A percentile compares a stretch with the other conserved stretches of the same genome.
Conservation (phyloP, 805 yeast species). For the Torulaspora gathmanii region DNA sequence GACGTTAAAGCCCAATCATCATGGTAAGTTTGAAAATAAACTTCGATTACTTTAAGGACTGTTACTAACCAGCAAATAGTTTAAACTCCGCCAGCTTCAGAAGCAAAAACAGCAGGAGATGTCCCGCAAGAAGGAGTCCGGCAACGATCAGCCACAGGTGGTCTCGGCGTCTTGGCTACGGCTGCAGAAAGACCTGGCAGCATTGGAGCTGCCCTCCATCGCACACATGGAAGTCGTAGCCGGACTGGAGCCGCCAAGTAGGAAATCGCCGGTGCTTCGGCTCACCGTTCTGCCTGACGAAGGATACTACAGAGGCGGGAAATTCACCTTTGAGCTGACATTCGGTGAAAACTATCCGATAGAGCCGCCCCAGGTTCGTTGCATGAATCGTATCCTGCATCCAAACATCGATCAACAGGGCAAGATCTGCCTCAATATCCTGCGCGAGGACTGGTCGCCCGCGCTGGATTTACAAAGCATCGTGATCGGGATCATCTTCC, state of each 20-base stretch:
- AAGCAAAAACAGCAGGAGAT: conserved; percentile 18
- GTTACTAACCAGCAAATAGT: conserved; percentile 12
- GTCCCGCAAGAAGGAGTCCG: background rate
- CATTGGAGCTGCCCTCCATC: conserved; percentile 27
- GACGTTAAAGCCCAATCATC: background rate
- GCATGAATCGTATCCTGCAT: conserved; percentile 72
- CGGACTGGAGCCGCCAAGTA: conserved; percentile 7
- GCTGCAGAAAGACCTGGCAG: conserved; percentile 25
- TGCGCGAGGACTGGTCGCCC: conserved; percentile 96
- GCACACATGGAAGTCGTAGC: conserved; percentile 12
- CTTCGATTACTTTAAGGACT: background rate
- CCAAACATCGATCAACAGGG: conserved; percentile 92
- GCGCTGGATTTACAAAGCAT: conserved; percentile 77
- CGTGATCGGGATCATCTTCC: conserved; percentile 75
- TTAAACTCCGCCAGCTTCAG: conserved; percentile 29
- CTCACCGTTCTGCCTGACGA: conserved; percentile 28
- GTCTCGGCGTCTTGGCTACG: conserved; percentile 11
- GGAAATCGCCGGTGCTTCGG: conserved; percentile 16
- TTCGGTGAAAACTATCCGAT: conserved; percentile 79
- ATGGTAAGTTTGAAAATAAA: conserved; percentile 1
- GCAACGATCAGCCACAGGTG: background rate
- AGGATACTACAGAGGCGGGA: conserved; percentile 29
- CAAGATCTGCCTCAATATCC: conserved; percentile 83
- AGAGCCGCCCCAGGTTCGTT: conserved; percentile 82
- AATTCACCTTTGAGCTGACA: conserved; percentile 55